A percentile compares a stretch with the other conserved stretches of the same genome.
These are phyloP conservation scores for Acanthamoeba lenticulata DNA, from an alignment of 208 protist genomes.

Conservation along the genomic window DNA sequence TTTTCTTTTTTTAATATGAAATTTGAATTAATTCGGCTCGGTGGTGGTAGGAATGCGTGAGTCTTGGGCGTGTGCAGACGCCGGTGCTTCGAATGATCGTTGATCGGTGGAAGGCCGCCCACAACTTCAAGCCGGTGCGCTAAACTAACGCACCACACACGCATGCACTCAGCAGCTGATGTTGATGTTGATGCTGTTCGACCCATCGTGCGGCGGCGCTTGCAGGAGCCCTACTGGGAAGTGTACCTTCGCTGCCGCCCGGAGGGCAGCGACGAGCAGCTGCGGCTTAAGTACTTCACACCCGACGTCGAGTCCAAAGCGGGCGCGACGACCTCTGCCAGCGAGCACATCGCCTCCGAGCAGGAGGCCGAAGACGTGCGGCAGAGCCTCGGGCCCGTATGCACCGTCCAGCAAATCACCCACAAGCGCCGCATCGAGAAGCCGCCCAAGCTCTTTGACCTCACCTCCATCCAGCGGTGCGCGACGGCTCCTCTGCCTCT, in stretches of 20 bases:
- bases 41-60: neutral
- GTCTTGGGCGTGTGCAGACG: constrained; percentile 62
- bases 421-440: constrained; percentile 53
- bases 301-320: too few relatives aligned
- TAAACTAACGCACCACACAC: neutral
- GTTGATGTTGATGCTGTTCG: neutral
- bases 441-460: constrained; percentile 64
- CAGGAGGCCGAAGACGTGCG: constrained; percentile 46
- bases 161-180: neutral
- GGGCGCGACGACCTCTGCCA: too few relatives aligned
- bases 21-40: neutral
- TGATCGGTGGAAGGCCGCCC: constrained; percentile 14
- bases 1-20: neutral
- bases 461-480: constrained; percentile 46
- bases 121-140: constrained; percentile 48
- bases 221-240: constrained; percentile 59
- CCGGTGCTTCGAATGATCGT: constrained; percentile 63
- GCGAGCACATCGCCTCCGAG: constrained; percentile 30
- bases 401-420: constrained; percentile 21
- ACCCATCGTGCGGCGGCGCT: neutral
- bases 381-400: neutral
- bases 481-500: neutral
- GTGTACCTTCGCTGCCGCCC: neutral
- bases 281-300: constrained; percentile 58
- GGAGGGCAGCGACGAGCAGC: neutral